A percentile compares a stretch with the other conserved stretches of the same genome.
Conservation (phyloP, 305 asterid genomes). For the Plantago coronopus region DNA sequence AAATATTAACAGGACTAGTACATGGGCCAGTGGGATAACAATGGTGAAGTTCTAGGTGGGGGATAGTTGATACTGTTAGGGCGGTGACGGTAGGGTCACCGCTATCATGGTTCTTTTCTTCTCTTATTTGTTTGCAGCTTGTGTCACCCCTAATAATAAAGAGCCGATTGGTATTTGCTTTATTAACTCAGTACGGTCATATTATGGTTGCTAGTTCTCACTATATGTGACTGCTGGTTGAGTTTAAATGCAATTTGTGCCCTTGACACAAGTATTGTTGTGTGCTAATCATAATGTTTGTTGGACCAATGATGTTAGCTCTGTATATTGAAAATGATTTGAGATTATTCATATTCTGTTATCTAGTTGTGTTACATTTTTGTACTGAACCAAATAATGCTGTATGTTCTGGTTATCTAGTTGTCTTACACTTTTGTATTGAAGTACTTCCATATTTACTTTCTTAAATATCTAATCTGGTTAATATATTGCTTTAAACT, state of each 20-base stretch:
- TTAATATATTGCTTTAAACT: neutral
- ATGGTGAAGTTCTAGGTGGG: constrained; percentile 1
- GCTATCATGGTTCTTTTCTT: constrained; percentile 11
- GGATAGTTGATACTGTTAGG: constrained; percentile 12
- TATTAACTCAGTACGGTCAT: neutral
- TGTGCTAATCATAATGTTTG: constrained; percentile 13
- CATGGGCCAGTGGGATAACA: too few relatives aligned
- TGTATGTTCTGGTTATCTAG: constrained; percentile 14
- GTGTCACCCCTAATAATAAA: too few relatives aligned
- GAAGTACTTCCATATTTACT: neutral
- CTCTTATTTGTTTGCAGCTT: neutral
- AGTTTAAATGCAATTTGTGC: constrained; percentile 6
- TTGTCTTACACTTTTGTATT: constrained; percentile 1
- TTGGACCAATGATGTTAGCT: constrained; percentile 20
- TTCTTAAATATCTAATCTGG: neutral
- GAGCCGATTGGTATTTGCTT: neutral
- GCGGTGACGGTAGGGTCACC: constrained; percentile 16
- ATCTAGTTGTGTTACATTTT: neutral
- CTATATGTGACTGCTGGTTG: neutral
- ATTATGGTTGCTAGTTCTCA: too few relatives aligned
- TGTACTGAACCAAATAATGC: neutral
- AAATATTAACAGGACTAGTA: too few relatives aligned
- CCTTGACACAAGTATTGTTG: constrained; percentile 11
- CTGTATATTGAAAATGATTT: constrained; percentile 13
- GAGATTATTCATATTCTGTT: constrained; percentile 16